These are phyloP conservation scores for Tetracladium setigerum DNA, from an alignment of 495 filamentous ascomycete genomes.

Conservation along the genomic window DNA sequence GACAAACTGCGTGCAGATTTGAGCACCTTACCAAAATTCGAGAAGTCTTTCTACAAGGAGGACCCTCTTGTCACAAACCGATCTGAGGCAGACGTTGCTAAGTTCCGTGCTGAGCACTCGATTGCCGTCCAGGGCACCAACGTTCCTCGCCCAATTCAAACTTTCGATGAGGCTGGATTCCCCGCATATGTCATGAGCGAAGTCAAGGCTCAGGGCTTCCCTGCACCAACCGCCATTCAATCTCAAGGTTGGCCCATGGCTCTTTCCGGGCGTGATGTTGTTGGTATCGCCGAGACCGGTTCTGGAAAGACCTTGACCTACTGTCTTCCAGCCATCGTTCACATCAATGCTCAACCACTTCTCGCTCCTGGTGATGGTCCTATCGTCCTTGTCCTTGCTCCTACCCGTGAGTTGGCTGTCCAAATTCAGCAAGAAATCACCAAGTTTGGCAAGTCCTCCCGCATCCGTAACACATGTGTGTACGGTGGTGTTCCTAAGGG, in stretches of 20 bases:
- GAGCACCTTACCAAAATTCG: constrained; percentile 80
- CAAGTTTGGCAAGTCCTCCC: constrained; percentile 96
- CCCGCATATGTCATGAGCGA: constrained; percentile 95
- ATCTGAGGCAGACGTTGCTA: constrained; percentile 70
- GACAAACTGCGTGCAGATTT: constrained; percentile 50
- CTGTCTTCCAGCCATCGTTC: constrained; percentile 96
- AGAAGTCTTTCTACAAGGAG: constrained; percentile 99
- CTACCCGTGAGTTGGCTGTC: constrained; percentile 94
- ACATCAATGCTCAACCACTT: constrained; percentile 98
- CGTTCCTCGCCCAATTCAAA: constrained; percentile 88
- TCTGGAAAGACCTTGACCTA: constrained; percentile 99
- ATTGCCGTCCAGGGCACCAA: constrained; percentile 71
- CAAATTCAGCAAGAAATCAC: constrained; percentile 94
- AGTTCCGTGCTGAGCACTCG: constrained; percentile 72
- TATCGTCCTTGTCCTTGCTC: constrained; percentile 90
- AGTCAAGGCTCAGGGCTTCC: constrained; percentile 95
- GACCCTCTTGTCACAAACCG: constrained; percentile 68
- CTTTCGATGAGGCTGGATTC: constrained; percentile 96
- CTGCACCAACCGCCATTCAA: constrained; percentile 88
- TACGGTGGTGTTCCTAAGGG: constrained; percentile 98
- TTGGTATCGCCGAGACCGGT: constrained; percentile 98
- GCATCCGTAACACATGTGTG: constrained; percentile 97
- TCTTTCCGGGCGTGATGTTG: constrained; percentile 93
- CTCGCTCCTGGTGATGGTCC: constrained; percentile 95
- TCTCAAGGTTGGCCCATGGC: constrained; percentile 99